Evolutionary conservation across 2,329 filamentous ascomycete genomes (phyloP).

Genomic region (Alternaria ventricosa): DNA sequence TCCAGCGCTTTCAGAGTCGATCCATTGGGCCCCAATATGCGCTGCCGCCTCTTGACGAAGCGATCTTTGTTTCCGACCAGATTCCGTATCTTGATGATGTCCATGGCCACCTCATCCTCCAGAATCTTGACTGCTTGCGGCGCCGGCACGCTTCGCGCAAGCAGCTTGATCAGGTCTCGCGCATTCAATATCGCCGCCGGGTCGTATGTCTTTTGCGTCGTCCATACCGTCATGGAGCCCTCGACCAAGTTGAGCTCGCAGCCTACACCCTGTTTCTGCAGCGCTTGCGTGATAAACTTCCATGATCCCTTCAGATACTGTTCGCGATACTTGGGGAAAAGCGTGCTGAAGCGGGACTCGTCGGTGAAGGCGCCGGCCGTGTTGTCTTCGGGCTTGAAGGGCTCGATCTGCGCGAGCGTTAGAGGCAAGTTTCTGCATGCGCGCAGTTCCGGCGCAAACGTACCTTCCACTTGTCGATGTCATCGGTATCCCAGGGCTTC

Average conservation of each 20-base stretch:
- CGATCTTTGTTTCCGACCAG: slow-evolving; percentile 92
- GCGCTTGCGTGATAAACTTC: slow-evolving; percentile 85
- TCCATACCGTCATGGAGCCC: slow-evolving; percentile 96
- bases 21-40: slow-evolving; percentile 89
- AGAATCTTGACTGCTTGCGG: slow-evolving; percentile 94
- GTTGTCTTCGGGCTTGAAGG: slow-evolving; percentile 88
- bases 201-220: slow-evolving; percentile 88
- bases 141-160: slow-evolving; percentile 83
- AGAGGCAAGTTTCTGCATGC: neutral
- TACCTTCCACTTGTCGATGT: slow-evolving; percentile 96
- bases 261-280: slow-evolving; percentile 87
- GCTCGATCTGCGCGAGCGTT: slow-evolving; percentile 65
- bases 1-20: slow-evolving; percentile 94
- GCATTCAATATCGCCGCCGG: slow-evolving; percentile 93
- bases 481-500: slow-evolving; percentile 81
- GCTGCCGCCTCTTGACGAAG: slow-evolving; percentile 92
- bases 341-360: slow-evolving; percentile 83
- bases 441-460: slow-evolving; percentile 3
- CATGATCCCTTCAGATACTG: slow-evolving; percentile 90
- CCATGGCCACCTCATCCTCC: slow-evolving; percentile 88
- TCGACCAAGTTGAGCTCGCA: slow-evolving; percentile 94
- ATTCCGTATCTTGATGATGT: slow-evolving; percentile 94
- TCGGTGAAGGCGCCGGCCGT: slow-evolving; percentile 84
- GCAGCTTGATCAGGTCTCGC: slow-evolving; percentile 89
- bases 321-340: slow-evolving; percentile 98